Conservation (phyloP, 2,329 filamentous ascomycete genomes). For the Sclerotinia trifoliorum region DNA sequence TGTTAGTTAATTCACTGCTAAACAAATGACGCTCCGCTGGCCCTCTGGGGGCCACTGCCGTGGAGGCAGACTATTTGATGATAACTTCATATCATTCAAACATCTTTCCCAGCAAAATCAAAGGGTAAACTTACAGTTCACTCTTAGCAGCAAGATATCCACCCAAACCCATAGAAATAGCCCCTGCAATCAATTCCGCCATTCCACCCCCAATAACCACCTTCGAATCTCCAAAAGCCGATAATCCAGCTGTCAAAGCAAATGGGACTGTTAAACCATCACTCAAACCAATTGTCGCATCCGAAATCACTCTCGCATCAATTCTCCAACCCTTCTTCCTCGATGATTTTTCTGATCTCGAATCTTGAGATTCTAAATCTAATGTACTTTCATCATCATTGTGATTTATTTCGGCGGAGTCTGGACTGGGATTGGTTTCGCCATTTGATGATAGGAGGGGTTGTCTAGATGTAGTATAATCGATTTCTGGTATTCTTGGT, state of each 20-base stretch:
- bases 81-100: not conserved
- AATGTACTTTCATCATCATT: constrained; percentile 22
- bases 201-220: constrained; percentile 58
- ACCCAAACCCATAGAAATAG: constrained; percentile 62
- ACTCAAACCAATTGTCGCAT: constrained; percentile 60
- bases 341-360: constrained; percentile 28
- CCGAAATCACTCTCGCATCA: constrained; percentile 44
- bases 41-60: not conserved
- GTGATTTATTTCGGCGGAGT: not conserved
- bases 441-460: constrained; percentile 25
- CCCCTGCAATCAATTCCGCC: constrained; percentile 60
- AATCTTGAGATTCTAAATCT: constrained; percentile 34
- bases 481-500: constrained; percentile 9
- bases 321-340: constrained; percentile 35
- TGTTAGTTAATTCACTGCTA: constrained; percentile 27
- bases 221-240: constrained; percentile 49
- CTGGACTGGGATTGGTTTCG: not conserved
- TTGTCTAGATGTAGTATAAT: constrained; percentile 27
- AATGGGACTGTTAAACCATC: constrained; percentile 65
- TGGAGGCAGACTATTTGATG: not conserved
- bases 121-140: constrained; percentile 41
- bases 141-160: constrained; percentile 56
- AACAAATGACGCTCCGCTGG: not conserved
- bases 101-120: too few species aligned
- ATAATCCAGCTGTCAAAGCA: constrained; percentile 59